Evolutionary conservation across 768 basidiomycete genomes (phyloP).

Genomic region (Russula abietina): DNA sequence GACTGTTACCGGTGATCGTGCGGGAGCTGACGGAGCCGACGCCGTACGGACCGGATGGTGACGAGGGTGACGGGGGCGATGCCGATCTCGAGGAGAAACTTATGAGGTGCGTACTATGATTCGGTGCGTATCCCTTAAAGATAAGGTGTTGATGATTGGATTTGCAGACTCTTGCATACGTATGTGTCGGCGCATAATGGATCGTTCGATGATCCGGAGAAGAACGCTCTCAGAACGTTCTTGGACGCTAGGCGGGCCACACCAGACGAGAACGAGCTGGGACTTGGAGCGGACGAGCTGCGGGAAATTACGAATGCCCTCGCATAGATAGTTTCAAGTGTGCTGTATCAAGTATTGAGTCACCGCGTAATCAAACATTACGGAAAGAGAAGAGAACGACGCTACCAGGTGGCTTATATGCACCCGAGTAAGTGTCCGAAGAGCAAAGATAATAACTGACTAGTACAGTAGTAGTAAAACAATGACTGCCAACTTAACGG

Average conservation of each 20-base stretch:
- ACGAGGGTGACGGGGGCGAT: slow-evolving; percentile 52
- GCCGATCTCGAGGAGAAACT: slow-evolving; percentile 61
- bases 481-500: neutral
- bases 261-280: neutral
- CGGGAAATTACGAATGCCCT: slow-evolving; percentile 8
- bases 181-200: slow-evolving; percentile 20
- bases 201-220: slow-evolving; percentile 14
- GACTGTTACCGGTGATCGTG: slow-evolving; percentile 47
- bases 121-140: no score
- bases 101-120: slow-evolving; percentile 38
- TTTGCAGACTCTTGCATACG: slow-evolving; percentile 20
- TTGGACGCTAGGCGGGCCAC: slow-evolving; percentile 3
- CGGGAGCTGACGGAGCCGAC: slow-evolving; percentile 48
- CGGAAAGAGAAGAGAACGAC: neutral
- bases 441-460: neutral
- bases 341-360: neutral
- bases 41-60: slow-evolving; percentile 64
- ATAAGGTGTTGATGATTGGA: no score
- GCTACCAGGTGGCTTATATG: neutral
- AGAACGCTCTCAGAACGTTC: no score
- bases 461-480: neutral
- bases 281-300: slow-evolving; percentile 11
- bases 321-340: neutral
- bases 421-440: neutral
- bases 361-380: no score